Base-by-base conservation (phyloP, 345 rosid species). In the Salix exigua region DNA sequence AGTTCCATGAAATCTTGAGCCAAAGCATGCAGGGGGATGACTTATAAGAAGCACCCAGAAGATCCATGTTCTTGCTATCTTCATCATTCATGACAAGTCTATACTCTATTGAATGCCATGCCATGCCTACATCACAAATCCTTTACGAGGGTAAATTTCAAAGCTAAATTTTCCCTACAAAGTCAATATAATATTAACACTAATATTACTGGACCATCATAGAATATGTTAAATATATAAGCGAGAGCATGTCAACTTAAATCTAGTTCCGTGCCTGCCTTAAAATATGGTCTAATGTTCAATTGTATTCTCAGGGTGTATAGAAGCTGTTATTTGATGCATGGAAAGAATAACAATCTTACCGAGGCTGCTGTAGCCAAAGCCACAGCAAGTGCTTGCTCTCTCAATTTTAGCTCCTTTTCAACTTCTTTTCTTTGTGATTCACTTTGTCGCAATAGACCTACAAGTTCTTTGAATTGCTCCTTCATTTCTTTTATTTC, bases 401-500 rank as follows among this genome's bases (percentile, higher is more conserved):
- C 98, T 73, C 95, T 87, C 76, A 86, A 38, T 78, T 88, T 95
- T 48, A 95, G 84, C 82, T 95, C 99, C 81, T 91, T 90, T 77
- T 91, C 97, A 65, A 88, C 85, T 82, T 95, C 97, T 80, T 89
- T 91, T 84, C 91, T 91, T 76, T 82, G 87, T 46, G 83, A 31
- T 83, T 94, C 99, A 77, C 99, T 92, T 80, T 93, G 95, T 58
- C 87, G 82, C 79, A 91, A 66, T 73, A 95, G 78, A 55, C 86
- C 82, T 53, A 95, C 94, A 33, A 95, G 94, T 88, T 95, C 98
- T 84, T 90, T 91, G 53, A 94, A 85, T 73, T 92, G 97, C 76
- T 92, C 97, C 84, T 96, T 93, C 92, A 93, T 92, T 87, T 93
- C 97, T 82, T 87, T 92, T 77, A 90, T 86, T 76, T 96, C 99